Conservation (phyloP, 371 early-diverging fungal species). For the Saksenaea oblongispora region DNA sequence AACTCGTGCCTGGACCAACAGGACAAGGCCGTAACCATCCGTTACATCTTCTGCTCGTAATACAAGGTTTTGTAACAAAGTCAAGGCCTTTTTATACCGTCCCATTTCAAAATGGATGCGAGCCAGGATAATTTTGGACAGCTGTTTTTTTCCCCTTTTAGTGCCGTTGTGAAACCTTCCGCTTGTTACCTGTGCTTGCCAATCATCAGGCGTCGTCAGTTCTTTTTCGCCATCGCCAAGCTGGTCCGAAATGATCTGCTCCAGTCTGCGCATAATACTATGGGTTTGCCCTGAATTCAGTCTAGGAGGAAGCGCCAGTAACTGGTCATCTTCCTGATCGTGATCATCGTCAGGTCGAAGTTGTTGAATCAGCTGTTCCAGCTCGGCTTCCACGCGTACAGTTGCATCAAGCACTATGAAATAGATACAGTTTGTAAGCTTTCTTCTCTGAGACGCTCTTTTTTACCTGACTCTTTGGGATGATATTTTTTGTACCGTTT, state of each 20-base stretch:
- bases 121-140: slow-evolving; percentile 43
- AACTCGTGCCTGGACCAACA: slow-evolving; percentile 50
- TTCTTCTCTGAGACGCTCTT: not conserved
- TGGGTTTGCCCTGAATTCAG: slow-evolving; percentile 11
- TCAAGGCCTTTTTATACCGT: slow-evolving; percentile 33
- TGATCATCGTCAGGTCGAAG: not conserved
- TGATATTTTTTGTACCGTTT: slow-evolving; percentile 56
- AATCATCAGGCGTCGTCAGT: slow-evolving; percentile 27
- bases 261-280: slow-evolving; percentile 16
- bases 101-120: slow-evolving; percentile 40
- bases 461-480: slow-evolving; percentile 57
- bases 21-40: slow-evolving; percentile 58
- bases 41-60: slow-evolving; percentile 35
- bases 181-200: slow-evolving; percentile 34
- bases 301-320: not conserved
- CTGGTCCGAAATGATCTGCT: slow-evolving; percentile 24
- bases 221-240: slow-evolving; percentile 16
- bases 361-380: slow-evolving; percentile 19
- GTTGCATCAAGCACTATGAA: slow-evolving; percentile 25
- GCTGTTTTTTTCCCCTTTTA: slow-evolving; percentile 12
- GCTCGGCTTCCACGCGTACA: slow-evolving; percentile 26
- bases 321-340: not conserved
- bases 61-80: slow-evolving; percentile 31
- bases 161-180: not conserved
- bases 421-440: not conserved